phyloP scores from a whole-genome alignment of 1,284 basidiomycete species.

The Ceratobasidium papillatum region DNA sequence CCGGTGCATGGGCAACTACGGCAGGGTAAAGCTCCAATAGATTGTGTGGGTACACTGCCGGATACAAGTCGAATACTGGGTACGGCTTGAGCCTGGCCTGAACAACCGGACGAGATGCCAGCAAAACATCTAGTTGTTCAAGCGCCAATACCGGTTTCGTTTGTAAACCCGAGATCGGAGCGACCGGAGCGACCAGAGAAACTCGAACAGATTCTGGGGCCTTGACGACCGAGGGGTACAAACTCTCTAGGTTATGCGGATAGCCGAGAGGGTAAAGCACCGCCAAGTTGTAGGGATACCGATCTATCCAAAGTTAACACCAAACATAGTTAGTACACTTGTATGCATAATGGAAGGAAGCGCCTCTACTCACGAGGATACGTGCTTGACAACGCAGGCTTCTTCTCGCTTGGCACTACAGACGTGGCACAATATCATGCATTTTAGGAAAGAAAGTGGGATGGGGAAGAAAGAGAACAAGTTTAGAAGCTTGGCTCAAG shows the following conservation, averaged over 20 bases:
- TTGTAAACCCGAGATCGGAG: background rate
- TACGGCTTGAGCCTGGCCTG: conserved; percentile 45
- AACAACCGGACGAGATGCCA: conserved; percentile 2
- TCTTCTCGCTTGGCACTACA: conserved; percentile 11
- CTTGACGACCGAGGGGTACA: conserved; percentile 19
- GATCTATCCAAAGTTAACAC: conserved; percentile 3
- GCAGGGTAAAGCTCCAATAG: conserved; percentile 41
- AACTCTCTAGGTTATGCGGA: conserved; percentile 4
- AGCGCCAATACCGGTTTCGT: no score
- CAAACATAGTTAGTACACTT: conserved; percentile 20
- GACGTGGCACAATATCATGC: background rate
- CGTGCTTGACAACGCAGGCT: conserved; percentile 21
- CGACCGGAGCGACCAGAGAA: background rate
- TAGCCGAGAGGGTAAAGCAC: conserved; percentile 21
- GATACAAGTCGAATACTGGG: conserved; percentile 54
- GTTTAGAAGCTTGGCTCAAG: conserved; percentile 14
- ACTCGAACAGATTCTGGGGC: background rate
- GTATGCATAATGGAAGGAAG: background rate
- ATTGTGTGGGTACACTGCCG: conserved; percentile 46
- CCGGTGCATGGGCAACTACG: background rate
- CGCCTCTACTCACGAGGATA: conserved; percentile 23
- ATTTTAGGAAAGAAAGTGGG: conserved; percentile 1
- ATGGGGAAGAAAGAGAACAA: background rate
- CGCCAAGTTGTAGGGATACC: conserved; percentile 30
- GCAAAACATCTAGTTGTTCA: background rate